Conservation (phyloP, 1,139 yeast genomes). For the Taiozyma onychis region DNA sequence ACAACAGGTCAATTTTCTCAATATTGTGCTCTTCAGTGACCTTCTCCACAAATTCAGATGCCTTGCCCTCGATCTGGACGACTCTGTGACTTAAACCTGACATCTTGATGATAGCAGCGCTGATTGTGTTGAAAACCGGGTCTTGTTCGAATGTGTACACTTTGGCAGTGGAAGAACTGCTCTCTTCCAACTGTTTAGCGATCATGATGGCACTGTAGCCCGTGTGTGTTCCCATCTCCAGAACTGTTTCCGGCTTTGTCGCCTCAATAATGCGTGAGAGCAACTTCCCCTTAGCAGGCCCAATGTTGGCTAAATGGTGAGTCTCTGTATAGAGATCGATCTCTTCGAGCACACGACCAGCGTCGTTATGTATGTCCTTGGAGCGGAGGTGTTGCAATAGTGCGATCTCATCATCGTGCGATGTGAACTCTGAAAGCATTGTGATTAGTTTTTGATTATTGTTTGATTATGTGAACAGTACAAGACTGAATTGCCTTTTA, state of each 20-base stretch:
- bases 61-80: slow-evolving; percentile 30
- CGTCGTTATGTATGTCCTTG: neutral
- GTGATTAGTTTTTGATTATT: too few species aligned
- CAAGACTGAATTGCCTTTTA: too few species aligned
- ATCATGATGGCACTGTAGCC: slow-evolving; percentile 39
- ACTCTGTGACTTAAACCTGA: slow-evolving; percentile 27
- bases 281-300: slow-evolving; percentile 30
- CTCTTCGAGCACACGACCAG: neutral
- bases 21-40: slow-evolving; percentile 20
- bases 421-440: neutral
- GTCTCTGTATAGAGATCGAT: neutral
- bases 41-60: slow-evolving; percentile 28
- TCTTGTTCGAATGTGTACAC: slow-evolving; percentile 34
- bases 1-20: slow-evolving; percentile 29
- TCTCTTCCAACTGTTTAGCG: slow-evolving; percentile 24
- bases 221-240: slow-evolving; percentile 40
- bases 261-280: slow-evolving; percentile 23
- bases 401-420: neutral
- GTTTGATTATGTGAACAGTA: too few species aligned
- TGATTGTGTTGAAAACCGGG: slow-evolving; percentile 21
- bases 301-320: slow-evolving; percentile 30
- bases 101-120: slow-evolving; percentile 24
- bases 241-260: slow-evolving; percentile 32
- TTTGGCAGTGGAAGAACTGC: slow-evolving; percentile 6
- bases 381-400: neutral